Evolutionary conservation across 768 basidiomycete genomes (phyloP).

Genomic region (Suillus spraguei): DNA sequence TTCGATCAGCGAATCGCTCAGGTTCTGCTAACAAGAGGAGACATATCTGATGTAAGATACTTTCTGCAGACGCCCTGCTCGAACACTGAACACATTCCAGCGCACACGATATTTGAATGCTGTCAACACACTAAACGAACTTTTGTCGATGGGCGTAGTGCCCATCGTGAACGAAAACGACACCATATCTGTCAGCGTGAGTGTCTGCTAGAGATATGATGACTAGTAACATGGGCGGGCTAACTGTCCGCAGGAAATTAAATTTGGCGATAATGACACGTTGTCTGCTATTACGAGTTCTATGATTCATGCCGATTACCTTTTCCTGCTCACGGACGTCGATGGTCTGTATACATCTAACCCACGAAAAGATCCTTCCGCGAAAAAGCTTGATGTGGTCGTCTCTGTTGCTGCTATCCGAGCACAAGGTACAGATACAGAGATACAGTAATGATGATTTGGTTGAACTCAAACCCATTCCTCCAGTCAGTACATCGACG

Average conservation of each 20-base stretch:
- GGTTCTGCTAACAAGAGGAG: constrained; percentile 89
- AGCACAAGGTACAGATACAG: constrained; percentile 58
- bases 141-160: constrained; percentile 91
- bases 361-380: constrained; percentile 85
- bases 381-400: constrained; percentile 81
- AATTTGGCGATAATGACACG: constrained; percentile 99
- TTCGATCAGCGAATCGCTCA: constrained; percentile 96
- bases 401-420: constrained; percentile 82
- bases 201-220: constrained; percentile 31
- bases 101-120: constrained; percentile 95
- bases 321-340: constrained; percentile 96
- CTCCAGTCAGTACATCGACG: constrained; percentile 86
- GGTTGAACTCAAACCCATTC: neutral
- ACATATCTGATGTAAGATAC: constrained; percentile 87
- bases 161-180: constrained; percentile 99
- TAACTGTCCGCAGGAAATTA: constrained; percentile 78
- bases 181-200: constrained; percentile 94
- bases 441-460: neutral
- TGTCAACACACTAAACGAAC: constrained; percentile 90
- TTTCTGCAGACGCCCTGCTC: constrained; percentile 11
- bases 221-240: neutral
- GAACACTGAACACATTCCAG: constrained; percentile 42
- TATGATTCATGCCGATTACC: constrained; percentile 97
- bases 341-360: constrained; percentile 96
- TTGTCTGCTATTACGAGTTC: constrained; percentile 96